phyloP scores from a whole-genome alignment of 768 basidiomycete species.

The Chalciporus pseudorubinellus region DNA sequence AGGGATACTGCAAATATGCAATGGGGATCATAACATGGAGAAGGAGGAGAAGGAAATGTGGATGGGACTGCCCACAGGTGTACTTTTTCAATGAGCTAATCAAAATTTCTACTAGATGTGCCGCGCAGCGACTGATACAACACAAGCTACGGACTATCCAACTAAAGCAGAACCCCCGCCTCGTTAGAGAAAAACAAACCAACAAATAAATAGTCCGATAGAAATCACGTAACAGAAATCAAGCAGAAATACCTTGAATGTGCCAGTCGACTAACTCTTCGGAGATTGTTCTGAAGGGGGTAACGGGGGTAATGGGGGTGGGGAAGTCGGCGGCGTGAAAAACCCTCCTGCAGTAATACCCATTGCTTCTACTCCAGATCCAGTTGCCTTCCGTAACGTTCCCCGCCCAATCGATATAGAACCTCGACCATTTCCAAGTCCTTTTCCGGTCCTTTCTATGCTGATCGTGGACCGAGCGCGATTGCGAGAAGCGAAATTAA shows the following conservation, averaged over 20 bases:
- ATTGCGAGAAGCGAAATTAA: conserved; percentile 38
- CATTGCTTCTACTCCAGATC: conserved; percentile 72
- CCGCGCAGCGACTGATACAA: neutral
- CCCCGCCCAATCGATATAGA: conserved; percentile 68
- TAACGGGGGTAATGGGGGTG: conserved; percentile 27
- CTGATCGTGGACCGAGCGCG: conserved; percentile 59
- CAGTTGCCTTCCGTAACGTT: conserved; percentile 58
- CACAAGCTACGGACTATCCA: neutral
- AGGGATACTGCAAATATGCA: no score
- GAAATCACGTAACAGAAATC: conserved; percentile 1
- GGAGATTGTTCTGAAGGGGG: conserved; percentile 15
- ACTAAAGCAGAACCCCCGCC: neutral
- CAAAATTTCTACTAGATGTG: neutral
- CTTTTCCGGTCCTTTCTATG: conserved; percentile 46
- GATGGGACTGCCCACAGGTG: neutral
- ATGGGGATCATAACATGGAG: no score
- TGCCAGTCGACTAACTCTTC: conserved; percentile 1
- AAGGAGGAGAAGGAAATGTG: neutral
- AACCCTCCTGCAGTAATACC: conserved; percentile 78
- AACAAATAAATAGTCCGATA: conserved; percentile 1
- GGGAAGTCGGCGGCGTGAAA: conserved; percentile 54
- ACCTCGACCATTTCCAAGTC: conserved; percentile 41
- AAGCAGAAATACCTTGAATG: neutral
- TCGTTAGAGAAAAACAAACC: neutral
- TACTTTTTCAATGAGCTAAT: neutral